Evolutionary conservation across 176 grass and related monocot species (phyloP), one percentile per base, ranked within the genome.

Genomic region (Paspalum vaginatum): DNA sequence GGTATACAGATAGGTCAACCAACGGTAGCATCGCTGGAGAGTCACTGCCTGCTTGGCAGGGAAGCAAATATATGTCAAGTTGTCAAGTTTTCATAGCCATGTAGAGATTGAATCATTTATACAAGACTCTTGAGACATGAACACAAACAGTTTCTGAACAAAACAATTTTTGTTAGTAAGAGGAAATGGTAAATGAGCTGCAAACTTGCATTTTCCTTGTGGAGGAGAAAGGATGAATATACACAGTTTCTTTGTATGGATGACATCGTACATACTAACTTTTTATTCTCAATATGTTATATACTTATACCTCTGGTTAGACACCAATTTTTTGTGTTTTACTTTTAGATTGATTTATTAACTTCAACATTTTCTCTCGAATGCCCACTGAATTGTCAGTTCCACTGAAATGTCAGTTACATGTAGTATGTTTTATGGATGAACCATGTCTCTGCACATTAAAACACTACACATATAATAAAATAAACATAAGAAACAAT

Each of bases 141-240:
- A 68, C 41, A 68, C 40, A 43, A n/a, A 42, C 63, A 66, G 38
- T 53, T 72, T 72, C 47, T 38, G 70, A 53, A 43, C 41, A 55
- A 27, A 11, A 37, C n/a, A 72, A 26, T 16, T 6, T 61, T 11
- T 49, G 44, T 42, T 78, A 75, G 20, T 54, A 63, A 46, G 49
- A 72, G 46, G 59, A 32, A 69, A 43, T 2, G 55, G 60, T 40
- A 65, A 75, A 78, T 39, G 37, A 10, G 65, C 14, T 78, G 54
- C 53, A 77, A 84, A 85, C 48, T 60, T 59, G 20, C 45, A 78
- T 70, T 63, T 8, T 62, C 39, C 25, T 25, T 16, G 10, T 17
- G n/a, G 55, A 51, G 11, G 39, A 78, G 24, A 39, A 61, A 41
- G 17, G 47, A 43, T 7, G 42, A 66, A 62, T 44, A 9, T 53